These are phyloP conservation scores for Fusarium concolor DNA, from an alignment of 2,329 filamentous ascomycete genomes.

Conservation along the genomic window DNA sequence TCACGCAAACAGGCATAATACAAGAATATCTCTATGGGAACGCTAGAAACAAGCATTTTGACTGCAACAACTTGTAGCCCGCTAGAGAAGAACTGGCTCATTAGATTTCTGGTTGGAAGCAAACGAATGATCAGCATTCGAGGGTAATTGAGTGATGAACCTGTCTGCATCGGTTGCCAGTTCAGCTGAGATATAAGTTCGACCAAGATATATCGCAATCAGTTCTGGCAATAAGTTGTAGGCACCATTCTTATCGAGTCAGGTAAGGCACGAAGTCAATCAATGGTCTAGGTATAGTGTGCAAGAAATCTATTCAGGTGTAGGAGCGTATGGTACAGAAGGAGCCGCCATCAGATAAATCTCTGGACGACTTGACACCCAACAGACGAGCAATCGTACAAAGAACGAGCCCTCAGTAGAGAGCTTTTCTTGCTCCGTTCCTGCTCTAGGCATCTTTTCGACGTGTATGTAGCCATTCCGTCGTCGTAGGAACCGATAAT, in stretches of 20 bases:
- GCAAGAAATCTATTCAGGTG: constrained; percentile 49
- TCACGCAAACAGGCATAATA: background rate
- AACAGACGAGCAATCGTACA: constrained; percentile 45
- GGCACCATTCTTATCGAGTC: background rate
- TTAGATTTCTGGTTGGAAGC: background rate
- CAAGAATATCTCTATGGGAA: background rate
- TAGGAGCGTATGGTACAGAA: constrained; percentile 50
- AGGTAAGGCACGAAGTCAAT: constrained; percentile 6
- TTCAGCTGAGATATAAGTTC: background rate
- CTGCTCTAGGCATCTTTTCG: constrained; percentile 42
- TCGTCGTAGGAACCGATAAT: constrained; percentile 37
- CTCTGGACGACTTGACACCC: constrained; percentile 34
- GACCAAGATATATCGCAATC: background rate
- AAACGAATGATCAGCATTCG: background rate
- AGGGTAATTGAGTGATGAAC: background rate
- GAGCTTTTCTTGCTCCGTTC: constrained; percentile 38
- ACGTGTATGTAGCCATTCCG: constrained; percentile 41
- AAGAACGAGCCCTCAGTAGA: constrained; percentile 23
- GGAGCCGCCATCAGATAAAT: constrained; percentile 38
- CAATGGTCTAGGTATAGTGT: constrained; percentile 21
- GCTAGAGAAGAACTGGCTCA: background rate
- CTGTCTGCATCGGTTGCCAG: background rate
- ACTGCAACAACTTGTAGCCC: background rate
- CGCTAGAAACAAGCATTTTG: background rate
- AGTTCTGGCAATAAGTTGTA: background rate